Base-by-base conservation (phyloP, 2,329 filamentous ascomycete species). In the Penicillium vulpinum region DNA sequence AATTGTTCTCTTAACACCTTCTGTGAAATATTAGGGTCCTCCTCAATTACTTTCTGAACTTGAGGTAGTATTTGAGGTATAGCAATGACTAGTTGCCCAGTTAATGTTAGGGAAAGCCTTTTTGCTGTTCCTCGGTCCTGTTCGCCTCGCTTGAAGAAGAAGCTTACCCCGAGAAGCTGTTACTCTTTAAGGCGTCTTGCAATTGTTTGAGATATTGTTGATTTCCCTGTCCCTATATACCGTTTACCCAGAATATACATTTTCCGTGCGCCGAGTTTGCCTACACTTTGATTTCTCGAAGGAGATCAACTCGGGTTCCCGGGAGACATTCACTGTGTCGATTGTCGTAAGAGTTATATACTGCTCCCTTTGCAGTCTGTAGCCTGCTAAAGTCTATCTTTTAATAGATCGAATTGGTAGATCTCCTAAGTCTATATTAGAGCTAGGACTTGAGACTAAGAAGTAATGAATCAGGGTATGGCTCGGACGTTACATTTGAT, bases 1-100 rank as follows among this genome's bases (percentile, higher is more conserved):
- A 70, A 74, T 45, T 75, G 68, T 38, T 70, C 61, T 4, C 29
- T 56, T 0, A 72, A 59, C 2, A 52, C 51, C 57, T 69, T 70
- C 49, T 43, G 46, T 5, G 59, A 53, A 44, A 75, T 70, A 29
- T 61, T 46, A 22, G 62, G 64, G 56, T 72, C 63, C 18, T 62
- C 24, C 8, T 66, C 38, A 49, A 75, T 58, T 18, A 59, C 61
- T 16, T 65, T 56, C 26, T 51, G 47, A 9, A 72, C 40, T 29
- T n/a, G 39, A 33, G 57, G n/a, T 5, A 31, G 66, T 2, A 79
- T 44, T 3, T 56, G 41, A 16, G 75, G 73, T n/a, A 74, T 54
- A 8, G 57, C 62, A 0, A 22, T 35, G 1, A 74, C 71, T 33
- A 82, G 50, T 28, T 69, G 62, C 18, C 16, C 46, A 9, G 47